Conservation (phyloP, 83 land plant genomes). For the Isoetes engelmannii region DNA sequence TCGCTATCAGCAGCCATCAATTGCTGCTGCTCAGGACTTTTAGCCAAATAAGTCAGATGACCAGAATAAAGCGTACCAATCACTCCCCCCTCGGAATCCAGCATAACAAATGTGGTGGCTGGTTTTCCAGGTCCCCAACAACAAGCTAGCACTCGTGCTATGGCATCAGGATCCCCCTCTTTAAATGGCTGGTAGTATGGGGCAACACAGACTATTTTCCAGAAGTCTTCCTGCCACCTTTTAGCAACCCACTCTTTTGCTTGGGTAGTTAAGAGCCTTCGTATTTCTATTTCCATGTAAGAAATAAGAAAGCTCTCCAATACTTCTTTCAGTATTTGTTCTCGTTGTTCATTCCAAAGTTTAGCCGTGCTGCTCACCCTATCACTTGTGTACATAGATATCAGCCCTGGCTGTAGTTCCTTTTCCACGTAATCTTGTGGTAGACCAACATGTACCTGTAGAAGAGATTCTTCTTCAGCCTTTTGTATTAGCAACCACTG, state of each 20-base stretch:
- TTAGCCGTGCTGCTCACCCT: slow-evolving; percentile 76
- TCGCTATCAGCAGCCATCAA: slow-evolving; percentile 74
- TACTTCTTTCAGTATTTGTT: slow-evolving; percentile 63
- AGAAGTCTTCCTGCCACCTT: slow-evolving; percentile 66
- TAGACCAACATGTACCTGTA: slow-evolving; percentile 60
- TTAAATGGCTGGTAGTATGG: slow-evolving; percentile 51
- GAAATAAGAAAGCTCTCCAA: slow-evolving; percentile 49
- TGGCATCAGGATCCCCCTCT: slow-evolving; percentile 49
- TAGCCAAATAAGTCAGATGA: slow-evolving; percentile 48
- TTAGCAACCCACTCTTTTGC: slow-evolving; percentile 66
- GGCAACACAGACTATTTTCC: slow-evolving; percentile 67
- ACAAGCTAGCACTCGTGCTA: slow-evolving; percentile 75
- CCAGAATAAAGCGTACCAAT: slow-evolving; percentile 66
- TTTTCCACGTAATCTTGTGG: slow-evolving; percentile 39
- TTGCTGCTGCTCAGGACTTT: slow-evolving; percentile 51
- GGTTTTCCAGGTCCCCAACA: slow-evolving; percentile 89
- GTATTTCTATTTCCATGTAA: slow-evolving; percentile 79
- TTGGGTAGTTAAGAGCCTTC: slow-evolving; percentile 51
- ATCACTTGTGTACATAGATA: slow-evolving; percentile 63
- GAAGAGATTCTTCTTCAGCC: slow-evolving; percentile 91
- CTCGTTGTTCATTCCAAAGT: slow-evolving; percentile 91
- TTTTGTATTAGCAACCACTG: slow-evolving; percentile 95
- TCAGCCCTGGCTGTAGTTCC: slow-evolving; percentile 40
- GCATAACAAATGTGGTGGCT: slow-evolving; percentile 92
- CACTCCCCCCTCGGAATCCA: slow-evolving; percentile 81